Percentiles rank a stretch among this genome's conserved stretches.
These are phyloP conservation scores for Sarocladium strictum DNA, from an alignment of 2,329 filamentous ascomycete species.

Conservation along the genomic window DNA sequence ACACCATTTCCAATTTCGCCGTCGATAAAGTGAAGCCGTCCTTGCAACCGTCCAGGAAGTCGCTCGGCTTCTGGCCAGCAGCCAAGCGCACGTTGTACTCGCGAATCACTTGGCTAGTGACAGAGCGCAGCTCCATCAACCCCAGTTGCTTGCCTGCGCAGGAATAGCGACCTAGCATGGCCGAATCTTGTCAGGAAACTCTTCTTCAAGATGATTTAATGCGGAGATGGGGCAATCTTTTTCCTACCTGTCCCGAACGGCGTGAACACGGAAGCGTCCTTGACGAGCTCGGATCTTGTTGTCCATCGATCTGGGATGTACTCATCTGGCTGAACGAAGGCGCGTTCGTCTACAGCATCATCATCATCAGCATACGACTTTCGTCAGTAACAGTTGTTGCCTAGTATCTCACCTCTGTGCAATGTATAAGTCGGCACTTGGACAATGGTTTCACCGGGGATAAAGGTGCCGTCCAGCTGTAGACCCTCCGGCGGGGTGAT, in stretches of 20 bases:
- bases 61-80: background rate
- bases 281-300: conserved; percentile 21
- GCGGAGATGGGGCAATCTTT: too few species aligned
- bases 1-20: background rate
- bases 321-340: conserved; percentile 15
- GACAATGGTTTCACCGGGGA: conserved; percentile 31
- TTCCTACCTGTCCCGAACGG: conserved; percentile 23
- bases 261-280: conserved; percentile 17
- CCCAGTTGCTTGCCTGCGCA: conserved; percentile 31
- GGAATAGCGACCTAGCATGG: conserved; percentile 16
- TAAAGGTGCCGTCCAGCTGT: conserved; percentile 22
- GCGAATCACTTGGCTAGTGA: conserved; percentile 4
- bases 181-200: too few species aligned
- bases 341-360: conserved; percentile 13
- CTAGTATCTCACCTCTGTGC: background rate
- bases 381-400: too few species aligned
- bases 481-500: conserved; percentile 30
- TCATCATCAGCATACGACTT: background rate
- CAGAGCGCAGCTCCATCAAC: conserved; percentile 23
- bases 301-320: conserved; percentile 31
- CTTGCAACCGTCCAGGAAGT: background rate
- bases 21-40: conserved; percentile 1
- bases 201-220: too few species aligned
- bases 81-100: conserved; percentile 1
- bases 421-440: conserved; percentile 20